phyloP scores from a whole-genome alignment of 2,329 filamentous ascomycete species.

The Claviceps sp. region DNA sequence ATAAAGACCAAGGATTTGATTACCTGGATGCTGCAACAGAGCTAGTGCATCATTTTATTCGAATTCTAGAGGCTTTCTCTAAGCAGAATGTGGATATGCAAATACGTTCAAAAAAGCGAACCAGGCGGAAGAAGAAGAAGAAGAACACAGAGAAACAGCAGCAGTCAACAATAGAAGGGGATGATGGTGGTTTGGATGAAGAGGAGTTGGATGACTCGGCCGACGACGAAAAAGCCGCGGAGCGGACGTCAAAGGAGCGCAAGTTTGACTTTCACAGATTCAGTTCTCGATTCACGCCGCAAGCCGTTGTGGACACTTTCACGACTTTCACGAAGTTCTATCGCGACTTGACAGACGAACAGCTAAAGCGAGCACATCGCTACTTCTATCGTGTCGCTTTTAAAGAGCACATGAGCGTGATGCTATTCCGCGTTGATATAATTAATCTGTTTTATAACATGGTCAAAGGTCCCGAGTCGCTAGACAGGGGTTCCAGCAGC shows the following conservation, averaged over 20 bases:
- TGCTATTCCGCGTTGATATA: constrained; percentile 85
- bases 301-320: constrained; percentile 82
- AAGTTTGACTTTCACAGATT: constrained; percentile 92
- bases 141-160: constrained; percentile 67
- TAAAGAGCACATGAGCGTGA: constrained; percentile 81
- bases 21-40: constrained; percentile 90
- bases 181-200: constrained; percentile 31
- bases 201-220: constrained; percentile 56
- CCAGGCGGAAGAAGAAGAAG: constrained; percentile 65
- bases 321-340: constrained; percentile 69
- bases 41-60: constrained; percentile 78
- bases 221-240: constrained; percentile 58
- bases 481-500: constrained; percentile 46
- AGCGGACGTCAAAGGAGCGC: constrained; percentile 62
- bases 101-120: constrained; percentile 66
- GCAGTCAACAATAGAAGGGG: constrained; percentile 37
- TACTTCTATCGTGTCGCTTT: constrained; percentile 92
- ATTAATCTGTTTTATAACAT: constrained; percentile 78
- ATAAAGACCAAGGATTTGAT: constrained; percentile 86
- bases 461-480: constrained; percentile 72
- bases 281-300: constrained; percentile 64
- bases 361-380: constrained; percentile 83
- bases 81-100: constrained; percentile 93
- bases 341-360: constrained; percentile 60
- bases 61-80: constrained; percentile 83